These are phyloP conservation scores for Trifolium dubium DNA, from an alignment of 306 rosid species.

Conservation along the genomic window DNA sequence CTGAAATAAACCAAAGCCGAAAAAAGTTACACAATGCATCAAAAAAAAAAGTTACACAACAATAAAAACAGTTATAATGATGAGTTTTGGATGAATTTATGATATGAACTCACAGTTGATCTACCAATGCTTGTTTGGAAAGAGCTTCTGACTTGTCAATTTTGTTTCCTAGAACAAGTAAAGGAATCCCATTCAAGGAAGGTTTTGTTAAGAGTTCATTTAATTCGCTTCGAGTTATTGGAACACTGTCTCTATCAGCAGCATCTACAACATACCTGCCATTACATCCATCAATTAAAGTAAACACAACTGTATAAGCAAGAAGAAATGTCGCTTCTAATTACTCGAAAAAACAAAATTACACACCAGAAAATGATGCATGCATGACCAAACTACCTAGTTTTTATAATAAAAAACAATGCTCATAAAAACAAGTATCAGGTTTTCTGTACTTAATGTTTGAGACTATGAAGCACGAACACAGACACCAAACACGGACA, in stretches of 20 bases:
- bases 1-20: conserved; percentile 52
- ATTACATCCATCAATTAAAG: conserved; percentile 43
- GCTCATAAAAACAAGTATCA: conserved; percentile 4
- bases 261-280: conserved; percentile 88
- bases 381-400: too few relatives aligned
- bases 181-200: conserved; percentile 74
- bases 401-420: not conserved
- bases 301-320: conserved; percentile 22
- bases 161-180: conserved; percentile 92
- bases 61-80: not conserved
- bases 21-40: not conserved
- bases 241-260: conserved; percentile 92
- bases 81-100: conserved; percentile 13
- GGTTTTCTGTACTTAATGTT: conserved; percentile 13
- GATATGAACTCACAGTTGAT: conserved; percentile 74
- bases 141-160: conserved; percentile 95
- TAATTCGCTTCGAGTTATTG: conserved; percentile 83
- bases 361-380: conserved; percentile 1
- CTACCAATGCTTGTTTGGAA: conserved; percentile 85
- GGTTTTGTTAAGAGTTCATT: conserved; percentile 83
- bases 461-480: not conserved
- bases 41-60: too few relatives aligned
- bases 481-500: too few relatives aligned
- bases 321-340: conserved; percentile 6
- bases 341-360: conserved; percentile 10